Evolutionary conservation across 1,284 basidiomycete species (phyloP), one percentile per base, ranked within the genome.

Genomic region (Nidula niveotomentosa): DNA sequence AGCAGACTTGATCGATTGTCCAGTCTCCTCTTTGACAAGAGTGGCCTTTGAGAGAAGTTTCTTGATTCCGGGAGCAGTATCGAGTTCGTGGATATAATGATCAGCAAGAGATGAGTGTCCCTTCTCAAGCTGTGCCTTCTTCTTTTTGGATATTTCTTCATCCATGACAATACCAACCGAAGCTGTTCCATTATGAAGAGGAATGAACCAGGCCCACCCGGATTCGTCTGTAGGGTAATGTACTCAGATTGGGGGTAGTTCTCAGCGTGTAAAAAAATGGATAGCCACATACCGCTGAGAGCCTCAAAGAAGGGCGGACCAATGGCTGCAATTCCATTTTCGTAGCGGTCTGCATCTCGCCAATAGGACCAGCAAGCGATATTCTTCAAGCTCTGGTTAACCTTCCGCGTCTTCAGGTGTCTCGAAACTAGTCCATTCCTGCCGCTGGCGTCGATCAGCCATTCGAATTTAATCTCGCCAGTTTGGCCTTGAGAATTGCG

Each of bases 121-220:
- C 30, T 54, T 53, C 48, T 60, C 60, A 13, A 59, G 36, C 8
- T 18, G 54, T 8, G 60, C 56, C 57, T 73, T 76, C 65, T 76
- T 78, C 52, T 60, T 59, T 30, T 60, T 68, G 33, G 66, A 70
- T 33, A 63, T 64, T 1, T 67, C 67, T 43, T 75, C 68, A 55
- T 76, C 66, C 72, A 77, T 74, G 10, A 81, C 77, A 36, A 82
- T 58, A 3, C 80, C 81, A 18, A 83, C 70, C 8, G 79, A 82
- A 4, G 66, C 70, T 0, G 72, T 75, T 0, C 77, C 77, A 48
- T 79, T 66, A 48, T 79, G 76, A 15, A 83, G 63, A 0, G 77
- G 78, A 46, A 80, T 80, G 51, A 69, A 70, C 78, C 78, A 80
- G 1, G 69, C 65, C 78, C 78, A 80, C 2, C 78, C 78, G 8